Evolutionary conservation across 306 rosid species (phyloP).

Genomic region (Dalbergia oliveri): DNA sequence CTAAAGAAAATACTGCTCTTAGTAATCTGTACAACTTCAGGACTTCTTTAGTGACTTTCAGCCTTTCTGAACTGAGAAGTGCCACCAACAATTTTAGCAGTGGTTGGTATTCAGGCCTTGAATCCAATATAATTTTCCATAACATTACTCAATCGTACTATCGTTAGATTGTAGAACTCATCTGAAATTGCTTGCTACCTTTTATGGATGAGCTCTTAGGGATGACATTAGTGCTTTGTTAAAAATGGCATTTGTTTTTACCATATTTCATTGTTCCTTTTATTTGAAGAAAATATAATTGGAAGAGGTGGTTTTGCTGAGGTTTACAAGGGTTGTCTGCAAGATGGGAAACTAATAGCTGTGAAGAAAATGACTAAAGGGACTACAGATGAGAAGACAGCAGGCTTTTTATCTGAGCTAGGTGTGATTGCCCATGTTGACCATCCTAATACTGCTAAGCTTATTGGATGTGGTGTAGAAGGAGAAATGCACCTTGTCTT

Average conservation of each 20-base stretch:
- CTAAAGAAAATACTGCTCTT: slow-evolving; percentile 51
- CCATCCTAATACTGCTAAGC: slow-evolving; percentile 88
- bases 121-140: not conserved
- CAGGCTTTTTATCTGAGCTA: slow-evolving; percentile 83
- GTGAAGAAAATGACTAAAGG: slow-evolving; percentile 83
- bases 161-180: too few relatives aligned
- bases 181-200: too few relatives aligned
- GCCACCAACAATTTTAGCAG: slow-evolving; percentile 76
- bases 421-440: slow-evolving; percentile 91
- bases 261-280: slow-evolving; percentile 28
- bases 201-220: not conserved
- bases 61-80: slow-evolving; percentile 59
- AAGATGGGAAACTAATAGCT: slow-evolving; percentile 73
- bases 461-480: slow-evolving; percentile 81
- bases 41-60: slow-evolving; percentile 67
- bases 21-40: slow-evolving; percentile 58
- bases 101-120: slow-evolving; percentile 56
- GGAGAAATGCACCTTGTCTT: slow-evolving; percentile 88
- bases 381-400: slow-evolving; percentile 72
- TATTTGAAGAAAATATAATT: slow-evolving; percentile 70
- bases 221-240: slow-evolving; percentile 18
- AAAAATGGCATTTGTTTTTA: not conserved
- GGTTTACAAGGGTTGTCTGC: slow-evolving; percentile 76
- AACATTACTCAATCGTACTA: not conserved
- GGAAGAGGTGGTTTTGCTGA: slow-evolving; percentile 91